Evolutionary conservation across 2,329 filamentous ascomycete species (phyloP).

Genomic region (Epichloe bromicola): DNA sequence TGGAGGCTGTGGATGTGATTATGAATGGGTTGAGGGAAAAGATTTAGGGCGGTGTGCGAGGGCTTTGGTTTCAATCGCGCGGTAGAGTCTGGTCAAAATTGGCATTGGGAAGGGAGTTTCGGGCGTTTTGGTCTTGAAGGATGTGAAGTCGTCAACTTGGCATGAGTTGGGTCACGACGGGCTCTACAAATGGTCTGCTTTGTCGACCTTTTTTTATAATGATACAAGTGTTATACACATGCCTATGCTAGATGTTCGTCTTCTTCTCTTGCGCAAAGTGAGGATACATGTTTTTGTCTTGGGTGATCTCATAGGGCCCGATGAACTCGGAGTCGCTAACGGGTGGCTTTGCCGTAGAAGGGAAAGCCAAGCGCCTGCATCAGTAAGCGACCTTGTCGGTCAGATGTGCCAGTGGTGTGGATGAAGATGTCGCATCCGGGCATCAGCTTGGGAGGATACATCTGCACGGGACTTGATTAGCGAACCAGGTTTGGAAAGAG

Average conservation of each 20-base stretch:
- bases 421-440: constrained; percentile 75
- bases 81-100: neutral
- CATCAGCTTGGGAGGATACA: constrained; percentile 58
- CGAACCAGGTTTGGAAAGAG: neutral
- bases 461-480: constrained; percentile 21
- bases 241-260: constrained; percentile 3
- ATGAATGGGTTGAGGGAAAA: constrained; percentile 54
- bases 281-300: neutral
- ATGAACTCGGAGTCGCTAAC: constrained; percentile 11
- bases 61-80: too few species aligned
- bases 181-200: neutral
- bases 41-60: constrained; percentile 19
- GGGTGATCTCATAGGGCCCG: too few species aligned
- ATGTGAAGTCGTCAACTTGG: neutral
- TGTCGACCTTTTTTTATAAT: constrained; percentile 8
- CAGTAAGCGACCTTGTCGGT: constrained; percentile 71
- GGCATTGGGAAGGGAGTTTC: constrained; percentile 25
- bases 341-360: constrained; percentile 61
- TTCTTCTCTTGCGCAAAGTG: neutral
- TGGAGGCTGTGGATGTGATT: constrained; percentile 71
- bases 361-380: constrained; percentile 39
- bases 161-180: neutral
- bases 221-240: constrained; percentile 24
- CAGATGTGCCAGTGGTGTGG: constrained; percentile 72
- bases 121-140: constrained; percentile 7